phyloP scores from a whole-genome alignment of 2,329 filamentous ascomycete genomes.

The Laburnicola sp. region DNA sequence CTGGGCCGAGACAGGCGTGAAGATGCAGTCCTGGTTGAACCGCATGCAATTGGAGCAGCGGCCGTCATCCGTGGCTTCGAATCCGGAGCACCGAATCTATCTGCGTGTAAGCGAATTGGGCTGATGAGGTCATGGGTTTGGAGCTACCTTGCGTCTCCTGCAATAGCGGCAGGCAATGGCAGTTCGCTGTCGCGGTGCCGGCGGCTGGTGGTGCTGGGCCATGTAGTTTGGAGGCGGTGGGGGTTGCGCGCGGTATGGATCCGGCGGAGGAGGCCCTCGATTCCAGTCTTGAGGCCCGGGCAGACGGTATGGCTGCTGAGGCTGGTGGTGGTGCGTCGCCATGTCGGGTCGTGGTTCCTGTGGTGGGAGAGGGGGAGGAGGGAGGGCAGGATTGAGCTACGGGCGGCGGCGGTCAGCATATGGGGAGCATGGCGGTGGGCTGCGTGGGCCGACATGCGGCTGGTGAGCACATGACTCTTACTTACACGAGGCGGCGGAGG shows the following conservation, averaged over 20 bases:
- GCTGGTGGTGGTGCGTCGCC: slow-evolving; percentile 50
- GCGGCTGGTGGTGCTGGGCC: slow-evolving; percentile 45
- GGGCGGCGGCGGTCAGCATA: slow-evolving; percentile 18
- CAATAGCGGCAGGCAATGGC: slow-evolving; percentile 65
- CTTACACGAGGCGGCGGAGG: slow-evolving; percentile 44
- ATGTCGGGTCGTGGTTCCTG: slow-evolving; percentile 49
- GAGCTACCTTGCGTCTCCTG: slow-evolving; percentile 59
- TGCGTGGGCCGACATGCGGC: slow-evolving; percentile 14
- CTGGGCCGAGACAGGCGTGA: slow-evolving; percentile 74
- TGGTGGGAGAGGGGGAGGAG: slow-evolving; percentile 35
- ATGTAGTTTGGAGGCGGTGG: slow-evolving; percentile 46
- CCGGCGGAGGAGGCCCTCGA: slow-evolving; percentile 42
- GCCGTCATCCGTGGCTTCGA: slow-evolving; percentile 71
- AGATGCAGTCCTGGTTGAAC: slow-evolving; percentile 77
- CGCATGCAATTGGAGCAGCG: slow-evolving; percentile 72
- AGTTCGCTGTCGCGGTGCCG: slow-evolving; percentile 62
- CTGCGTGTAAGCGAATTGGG: slow-evolving; percentile 17
- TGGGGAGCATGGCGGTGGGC: slow-evolving; percentile 8
- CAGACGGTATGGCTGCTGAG: slow-evolving; percentile 50
- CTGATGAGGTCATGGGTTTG: neutral
- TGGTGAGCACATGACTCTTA: slow-evolving; percentile 22
- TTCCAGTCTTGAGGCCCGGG: slow-evolving; percentile 54
- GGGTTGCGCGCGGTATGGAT: slow-evolving; percentile 47
- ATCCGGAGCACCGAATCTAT: slow-evolving; percentile 76
- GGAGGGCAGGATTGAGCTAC: slow-evolving; percentile 39